Evolutionary conservation across 164 flowering plant genomes (phyloP).

Genomic region (Vitis riparia): DNA sequence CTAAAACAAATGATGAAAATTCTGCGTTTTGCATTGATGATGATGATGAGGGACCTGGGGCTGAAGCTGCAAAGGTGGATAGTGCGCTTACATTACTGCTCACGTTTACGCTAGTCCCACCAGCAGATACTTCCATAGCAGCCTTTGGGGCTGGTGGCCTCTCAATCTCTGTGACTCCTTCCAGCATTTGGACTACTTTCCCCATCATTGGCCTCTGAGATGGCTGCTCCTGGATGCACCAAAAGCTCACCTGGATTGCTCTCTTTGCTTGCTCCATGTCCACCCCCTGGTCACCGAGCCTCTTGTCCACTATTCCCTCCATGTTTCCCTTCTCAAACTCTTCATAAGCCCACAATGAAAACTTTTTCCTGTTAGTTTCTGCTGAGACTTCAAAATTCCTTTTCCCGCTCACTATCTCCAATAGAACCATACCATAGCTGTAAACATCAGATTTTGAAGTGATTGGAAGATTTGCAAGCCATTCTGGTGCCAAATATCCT

Average conservation of each 20-base stretch:
- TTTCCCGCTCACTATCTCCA: conserved; percentile 77
- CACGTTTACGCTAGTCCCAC: conserved; percentile 28
- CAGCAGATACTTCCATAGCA: conserved; percentile 31
- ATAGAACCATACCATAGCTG: conserved; percentile 79
- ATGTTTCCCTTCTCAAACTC: conserved; percentile 73
- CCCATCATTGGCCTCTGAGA: conserved; percentile 76
- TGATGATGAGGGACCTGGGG: conserved; percentile 33
- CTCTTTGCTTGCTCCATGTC: conserved; percentile 59
- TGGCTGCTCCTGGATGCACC: conserved; percentile 85
- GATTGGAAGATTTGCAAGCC: conserved; percentile 83
- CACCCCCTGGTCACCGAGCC: conserved; percentile 31
- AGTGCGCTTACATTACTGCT: conserved; percentile 32
- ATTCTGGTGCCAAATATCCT: conserved; percentile 88
- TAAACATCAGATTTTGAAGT: conserved; percentile 84
- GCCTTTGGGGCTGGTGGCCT: conserved; percentile 60
- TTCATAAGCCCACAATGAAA: conserved; percentile 77
- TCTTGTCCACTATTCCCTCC: conserved; percentile 43
- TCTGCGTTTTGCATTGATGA: conserved; percentile 32
- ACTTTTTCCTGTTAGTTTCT: conserved; percentile 54
- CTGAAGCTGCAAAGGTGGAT: conserved; percentile 39
- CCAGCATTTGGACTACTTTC: conserved; percentile 76
- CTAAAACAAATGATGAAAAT: conserved; percentile 22
- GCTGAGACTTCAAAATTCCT: conserved; percentile 75
- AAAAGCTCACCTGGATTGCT: conserved; percentile 61
- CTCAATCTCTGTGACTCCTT: conserved; percentile 54